Evolutionary conservation across 306 rosid species (phyloP), one percentile per base, ranked within the genome.

Genomic region (Pterocarpus santalinus): DNA sequence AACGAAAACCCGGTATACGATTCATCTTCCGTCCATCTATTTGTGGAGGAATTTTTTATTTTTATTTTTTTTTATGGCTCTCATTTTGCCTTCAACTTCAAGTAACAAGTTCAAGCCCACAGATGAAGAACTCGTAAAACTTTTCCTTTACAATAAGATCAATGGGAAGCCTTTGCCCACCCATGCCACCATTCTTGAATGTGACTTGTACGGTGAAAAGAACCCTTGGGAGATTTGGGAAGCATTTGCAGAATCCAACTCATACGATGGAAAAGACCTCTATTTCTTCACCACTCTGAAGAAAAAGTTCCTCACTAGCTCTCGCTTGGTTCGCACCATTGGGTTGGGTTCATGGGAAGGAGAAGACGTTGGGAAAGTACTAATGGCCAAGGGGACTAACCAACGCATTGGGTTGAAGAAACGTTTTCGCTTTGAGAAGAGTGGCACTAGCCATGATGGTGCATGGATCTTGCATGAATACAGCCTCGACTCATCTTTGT

Each of bases 211-310:
- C 2, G 79, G 79, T 2, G 28, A 36, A 0, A 51, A 30, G 1
- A 72, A 64, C 17, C 72, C 83, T 6, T 60, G 63, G 77, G 60
- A 80, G 2, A 80, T 80, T 62, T 80, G 84, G 73, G 57, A 80
- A n/a, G 67, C 34, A 13, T 72, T 72, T n/a, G 36, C 3, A 35
- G 73, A 16, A 5, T 60, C 55, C 0, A 8, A 63, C 13, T 41
- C 75, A 0, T 63, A 80, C 0, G 1, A 3, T 1, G 84, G 49
- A 38, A 80, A 7, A 7, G 84, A 80, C 47, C 47, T 80, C 0
- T 80, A 72, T 8, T 72, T 80, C 28, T 80, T 80, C 73, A 72
- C 67, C 4, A 51, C 2, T 0, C 38, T 52, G 0, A 80, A 80
- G 73, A 80, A 16, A 73, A 80, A 72, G 17, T 38, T 3, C 0